A percentile compares a stretch with the other conserved stretches of the same genome.
Conservation (phyloP, 192 early-diverging fungal species). For the Coemansia sp. region DNA sequence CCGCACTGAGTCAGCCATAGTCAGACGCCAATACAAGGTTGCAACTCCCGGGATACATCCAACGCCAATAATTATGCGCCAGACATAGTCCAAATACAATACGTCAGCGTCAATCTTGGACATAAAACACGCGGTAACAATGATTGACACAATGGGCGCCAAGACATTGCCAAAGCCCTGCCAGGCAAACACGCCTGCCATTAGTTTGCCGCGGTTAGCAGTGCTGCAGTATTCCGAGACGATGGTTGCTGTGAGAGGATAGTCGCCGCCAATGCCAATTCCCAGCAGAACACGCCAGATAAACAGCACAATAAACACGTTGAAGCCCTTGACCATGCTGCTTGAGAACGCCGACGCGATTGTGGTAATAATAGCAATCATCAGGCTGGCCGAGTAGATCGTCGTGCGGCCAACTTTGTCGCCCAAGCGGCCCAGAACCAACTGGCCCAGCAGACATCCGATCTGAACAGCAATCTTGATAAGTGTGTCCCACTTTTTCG, state of each 20-base stretch:
- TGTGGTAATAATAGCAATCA: slow-evolving; percentile 88
- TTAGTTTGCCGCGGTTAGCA: slow-evolving; percentile 82
- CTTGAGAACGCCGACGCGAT: slow-evolving; percentile 76
- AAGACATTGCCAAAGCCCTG: slow-evolving; percentile 88
- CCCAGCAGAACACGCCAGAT: slow-evolving; percentile 93
- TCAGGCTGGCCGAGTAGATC: slow-evolving; percentile 85
- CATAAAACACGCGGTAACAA: slow-evolving; percentile 72
- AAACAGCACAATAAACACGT: slow-evolving; percentile 69
- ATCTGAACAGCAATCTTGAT: slow-evolving; percentile 86
- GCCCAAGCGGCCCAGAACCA: slow-evolving; percentile 83
- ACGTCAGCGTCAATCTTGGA: slow-evolving; percentile 63
- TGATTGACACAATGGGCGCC: slow-evolving; percentile 73
- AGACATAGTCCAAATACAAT: slow-evolving; percentile 80
- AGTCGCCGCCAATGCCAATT: slow-evolving; percentile 93
- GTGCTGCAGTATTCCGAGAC: slow-evolving; percentile 87
- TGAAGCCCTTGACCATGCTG: slow-evolving; percentile 66
- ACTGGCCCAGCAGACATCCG: slow-evolving; percentile 92
- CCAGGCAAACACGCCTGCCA: slow-evolving; percentile 89
- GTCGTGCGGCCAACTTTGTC: slow-evolving; percentile 88
- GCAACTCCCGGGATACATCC: slow-evolving; percentile 79
- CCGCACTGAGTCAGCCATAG: slow-evolving; percentile 90
- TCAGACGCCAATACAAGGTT: slow-evolving; percentile 84
- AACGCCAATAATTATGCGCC: slow-evolving; percentile 86
- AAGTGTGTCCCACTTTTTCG: slow-evolving; percentile 71
- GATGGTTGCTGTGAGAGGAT: slow-evolving; percentile 92